Evolutionary conservation across 306 rosid species (phyloP).

Genomic region (Cicer arietinum): DNA sequence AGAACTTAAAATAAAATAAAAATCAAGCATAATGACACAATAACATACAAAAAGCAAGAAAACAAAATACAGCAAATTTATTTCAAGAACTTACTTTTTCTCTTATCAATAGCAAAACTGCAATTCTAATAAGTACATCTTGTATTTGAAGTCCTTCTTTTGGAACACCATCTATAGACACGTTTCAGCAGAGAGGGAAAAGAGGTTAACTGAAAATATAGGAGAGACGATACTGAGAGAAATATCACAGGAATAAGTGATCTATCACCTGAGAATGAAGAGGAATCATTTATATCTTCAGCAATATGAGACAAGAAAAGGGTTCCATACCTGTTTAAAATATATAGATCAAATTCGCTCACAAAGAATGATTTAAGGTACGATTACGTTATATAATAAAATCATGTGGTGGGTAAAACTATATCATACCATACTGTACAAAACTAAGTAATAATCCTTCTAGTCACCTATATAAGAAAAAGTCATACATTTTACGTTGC

Average conservation of each 20-base stretch:
- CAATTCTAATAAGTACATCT: conserved; percentile 88
- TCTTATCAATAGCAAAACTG: conserved; percentile 66
- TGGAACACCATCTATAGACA: conserved; percentile 87
- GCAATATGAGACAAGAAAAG: conserved; percentile 88
- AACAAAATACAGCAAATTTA: background rate
- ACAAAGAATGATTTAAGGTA: conserved; percentile 18
- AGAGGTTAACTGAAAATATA: background rate
- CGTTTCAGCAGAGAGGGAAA: conserved; percentile 37
- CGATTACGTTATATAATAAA: background rate
- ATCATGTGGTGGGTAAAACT: background rate
- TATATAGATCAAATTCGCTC: conserved; percentile 42
- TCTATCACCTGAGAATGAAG: conserved; percentile 76
- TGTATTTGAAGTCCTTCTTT: conserved; percentile 89
- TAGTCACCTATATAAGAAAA: too few species aligned
- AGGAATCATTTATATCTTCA: conserved; percentile 75
- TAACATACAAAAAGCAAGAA: background rate
- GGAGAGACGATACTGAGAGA: background rate
- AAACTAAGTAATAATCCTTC: background rate
- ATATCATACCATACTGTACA: conserved; percentile 11
- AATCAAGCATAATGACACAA: conserved; percentile 4
- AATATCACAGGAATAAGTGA: conserved; percentile 39
- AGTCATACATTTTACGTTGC: too few species aligned
- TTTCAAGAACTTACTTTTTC: conserved; percentile 73
- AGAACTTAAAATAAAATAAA: too few species aligned
- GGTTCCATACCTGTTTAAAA: conserved; percentile 68